phyloP scores from a whole-genome alignment of 805 yeast species.

The Candida loeiensis region DNA sequence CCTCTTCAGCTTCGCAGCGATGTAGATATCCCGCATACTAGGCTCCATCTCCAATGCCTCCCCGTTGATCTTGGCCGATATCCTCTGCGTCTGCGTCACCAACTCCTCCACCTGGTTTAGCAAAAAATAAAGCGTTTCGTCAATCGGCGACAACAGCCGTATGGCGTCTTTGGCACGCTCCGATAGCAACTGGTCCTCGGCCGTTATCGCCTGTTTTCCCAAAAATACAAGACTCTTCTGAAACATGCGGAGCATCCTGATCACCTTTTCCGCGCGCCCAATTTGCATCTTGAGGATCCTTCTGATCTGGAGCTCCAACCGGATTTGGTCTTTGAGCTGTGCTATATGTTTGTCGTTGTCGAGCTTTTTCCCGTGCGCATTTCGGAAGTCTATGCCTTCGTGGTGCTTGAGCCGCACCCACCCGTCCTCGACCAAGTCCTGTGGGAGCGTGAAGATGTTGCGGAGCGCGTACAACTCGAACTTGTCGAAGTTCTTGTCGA shows the following conservation, averaged over 20 bases:
- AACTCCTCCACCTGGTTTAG: constrained; percentile 42
- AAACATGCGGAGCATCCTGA: constrained; percentile 29
- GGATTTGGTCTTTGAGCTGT: constrained; percentile 35
- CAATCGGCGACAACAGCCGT: constrained; percentile 41
- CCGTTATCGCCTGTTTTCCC: constrained; percentile 11
- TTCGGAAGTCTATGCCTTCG: constrained; percentile 39
- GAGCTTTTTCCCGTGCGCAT: constrained; percentile 5
- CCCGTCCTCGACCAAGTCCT: constrained; percentile 59
- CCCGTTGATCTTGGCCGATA: constrained; percentile 23
- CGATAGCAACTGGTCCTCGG: constrained; percentile 16
- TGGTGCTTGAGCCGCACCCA: constrained; percentile 70
- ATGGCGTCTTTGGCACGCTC: constrained; percentile 24
- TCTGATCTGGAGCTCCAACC: constrained; percentile 42
- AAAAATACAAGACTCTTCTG: constrained; percentile 27
- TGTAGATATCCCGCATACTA: constrained; percentile 36
- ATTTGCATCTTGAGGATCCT: constrained; percentile 39
- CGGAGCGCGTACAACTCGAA: constrained; percentile 78
- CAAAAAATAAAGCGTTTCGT: constrained; percentile 45
- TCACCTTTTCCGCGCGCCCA: constrained; percentile 34
- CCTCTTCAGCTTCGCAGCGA: constrained; percentile 35
- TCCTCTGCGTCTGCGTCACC: constrained; percentile 24
- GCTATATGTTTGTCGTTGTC: constrained; percentile 30
- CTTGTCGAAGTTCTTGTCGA: constrained; percentile 81
- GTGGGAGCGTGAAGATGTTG: constrained; percentile 71
- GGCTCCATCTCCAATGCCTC: constrained; percentile 26